These are phyloP conservation scores for Saururus chinensis DNA, from an alignment of 164 flowering plant species.

Conservation along the genomic window DNA sequence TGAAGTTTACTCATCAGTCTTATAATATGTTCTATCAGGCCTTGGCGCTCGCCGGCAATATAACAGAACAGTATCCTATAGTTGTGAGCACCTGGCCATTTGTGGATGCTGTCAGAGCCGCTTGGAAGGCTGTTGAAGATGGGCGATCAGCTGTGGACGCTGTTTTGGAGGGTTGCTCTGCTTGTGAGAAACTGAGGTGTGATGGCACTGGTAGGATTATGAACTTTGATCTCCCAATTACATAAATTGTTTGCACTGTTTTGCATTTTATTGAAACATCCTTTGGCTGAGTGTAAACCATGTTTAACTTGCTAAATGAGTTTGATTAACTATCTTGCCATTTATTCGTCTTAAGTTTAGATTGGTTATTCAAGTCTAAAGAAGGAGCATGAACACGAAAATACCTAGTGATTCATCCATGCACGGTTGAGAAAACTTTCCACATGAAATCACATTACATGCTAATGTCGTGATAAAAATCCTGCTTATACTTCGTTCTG, in stretches of 20 bases:
- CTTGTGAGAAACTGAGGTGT: slow-evolving; percentile 86
- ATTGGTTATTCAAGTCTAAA: too few relatives aligned
- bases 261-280: not conserved
- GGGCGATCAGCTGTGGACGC: slow-evolving; percentile 76
- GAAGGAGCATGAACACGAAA: not conserved
- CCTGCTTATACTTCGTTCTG: not conserved
- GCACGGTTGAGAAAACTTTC: not conserved
- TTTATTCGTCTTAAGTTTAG: too few relatives aligned
- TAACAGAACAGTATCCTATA: slow-evolving; percentile 37
- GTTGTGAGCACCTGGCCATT: slow-evolving; percentile 98
- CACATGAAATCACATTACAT: not conserved
- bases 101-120: slow-evolving; percentile 74
- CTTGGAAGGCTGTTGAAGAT: slow-evolving; percentile 63
- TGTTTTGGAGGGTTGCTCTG: slow-evolving; percentile 90
- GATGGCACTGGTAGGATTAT: slow-evolving; percentile 76
- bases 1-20: too few relatives aligned
- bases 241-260: not conserved
- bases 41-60: slow-evolving; percentile 20
- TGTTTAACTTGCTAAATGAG: not conserved
- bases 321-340: not conserved
- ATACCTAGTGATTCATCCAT: not conserved
- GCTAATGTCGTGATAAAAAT: not conserved
- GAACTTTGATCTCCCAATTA: not conserved
- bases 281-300: not conserved
- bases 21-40: slow-evolving; percentile 16